Percentiles rank a stretch among this genome's conserved stretches.
Conservation (phyloP, 345 rosid species). For the Jatropha curcas region DNA sequence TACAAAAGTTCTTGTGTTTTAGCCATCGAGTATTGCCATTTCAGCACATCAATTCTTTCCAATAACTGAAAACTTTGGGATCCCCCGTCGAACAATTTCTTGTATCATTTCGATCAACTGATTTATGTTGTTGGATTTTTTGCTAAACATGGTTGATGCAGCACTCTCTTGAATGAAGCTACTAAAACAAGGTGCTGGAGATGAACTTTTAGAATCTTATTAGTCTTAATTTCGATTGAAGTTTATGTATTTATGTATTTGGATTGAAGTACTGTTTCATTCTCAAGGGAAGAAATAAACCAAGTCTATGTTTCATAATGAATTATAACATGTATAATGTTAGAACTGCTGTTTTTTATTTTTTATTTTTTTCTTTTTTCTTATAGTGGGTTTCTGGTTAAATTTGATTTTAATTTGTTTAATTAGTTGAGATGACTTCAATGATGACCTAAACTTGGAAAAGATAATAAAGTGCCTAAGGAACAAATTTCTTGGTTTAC, state of each 20-base stretch:
- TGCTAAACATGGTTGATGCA: neutral
- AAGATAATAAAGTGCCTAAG: too few relatives aligned
- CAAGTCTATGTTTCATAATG: neutral
- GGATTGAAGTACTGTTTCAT: conserved; percentile 6
- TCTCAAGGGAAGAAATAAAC: conserved; percentile 7
- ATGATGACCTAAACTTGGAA: too few relatives aligned
- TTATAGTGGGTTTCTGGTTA: too few relatives aligned
- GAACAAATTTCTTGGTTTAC: too few relatives aligned
- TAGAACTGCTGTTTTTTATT: too few relatives aligned
- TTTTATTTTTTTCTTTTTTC: too few relatives aligned
- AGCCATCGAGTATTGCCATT: neutral
- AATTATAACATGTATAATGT: neutral
- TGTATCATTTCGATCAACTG: neutral
- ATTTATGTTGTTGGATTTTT: neutral
- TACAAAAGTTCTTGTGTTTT: neutral
- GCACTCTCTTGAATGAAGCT: conserved; percentile 6
- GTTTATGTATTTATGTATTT: conserved; percentile 8
- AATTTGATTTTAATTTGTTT: too few relatives aligned
- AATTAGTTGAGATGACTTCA: too few relatives aligned
- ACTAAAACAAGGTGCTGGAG: conserved; percentile 6
- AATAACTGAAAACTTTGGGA: neutral
- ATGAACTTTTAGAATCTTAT: neutral
- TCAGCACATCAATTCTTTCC: neutral
- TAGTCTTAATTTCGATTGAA: neutral
- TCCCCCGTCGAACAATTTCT: neutral